Base-by-base conservation (phyloP, 228 moss, liverwort and hornwort genomes). In the Sphagnum magellanicum region DNA sequence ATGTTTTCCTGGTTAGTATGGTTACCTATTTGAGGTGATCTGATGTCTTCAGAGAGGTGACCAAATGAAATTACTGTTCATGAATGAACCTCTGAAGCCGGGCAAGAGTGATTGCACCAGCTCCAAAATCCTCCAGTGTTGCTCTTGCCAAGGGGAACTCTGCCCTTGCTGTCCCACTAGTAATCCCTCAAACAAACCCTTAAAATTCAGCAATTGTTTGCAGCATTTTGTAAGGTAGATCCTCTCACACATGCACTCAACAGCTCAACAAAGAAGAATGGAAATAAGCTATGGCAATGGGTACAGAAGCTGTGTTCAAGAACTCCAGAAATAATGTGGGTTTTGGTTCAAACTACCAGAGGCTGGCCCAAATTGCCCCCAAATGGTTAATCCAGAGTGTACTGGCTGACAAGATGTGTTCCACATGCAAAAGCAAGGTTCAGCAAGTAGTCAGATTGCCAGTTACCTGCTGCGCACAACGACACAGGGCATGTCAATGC, bases 401-500 rank as follows among this genome's bases (percentile, higher is more conserved):
- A 32, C 32, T 32, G 32, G 32, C 32, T 32, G 32, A 32, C 32
- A 32, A 32, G 32, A 32, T 32, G 32, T 32, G 32, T 32, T 32
- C 32, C 32, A 32, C 32, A 32, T 32, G 32, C 32, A 32, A 32
- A 32, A 32, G 32, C 32, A 32, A 32, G 32, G 32, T 32, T 32
- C 32, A 32, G 32, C 32, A 32, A 32, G 3, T 32, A 32, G 32
- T 32, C 32, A 32, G 32, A 32, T 32, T 32, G 32, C 32, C 32
- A 32, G 32, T 70, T 66, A 92, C 95, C 95, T 96, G 91, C 97
- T 97, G 79, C 93, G 79, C 53, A 97, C 81, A 55, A 97, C 91
- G 67, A 91, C 91, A 71, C 97, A 97, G 17, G 91, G 97, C 97
- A 97, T 97, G 76, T 82, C 91, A 74, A 97, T 93, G 72, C 86